These are phyloP conservation scores for Alternaria arborescens DNA, from an alignment of 2,329 filamentous ascomycete species.

Conservation along the genomic window DNA sequence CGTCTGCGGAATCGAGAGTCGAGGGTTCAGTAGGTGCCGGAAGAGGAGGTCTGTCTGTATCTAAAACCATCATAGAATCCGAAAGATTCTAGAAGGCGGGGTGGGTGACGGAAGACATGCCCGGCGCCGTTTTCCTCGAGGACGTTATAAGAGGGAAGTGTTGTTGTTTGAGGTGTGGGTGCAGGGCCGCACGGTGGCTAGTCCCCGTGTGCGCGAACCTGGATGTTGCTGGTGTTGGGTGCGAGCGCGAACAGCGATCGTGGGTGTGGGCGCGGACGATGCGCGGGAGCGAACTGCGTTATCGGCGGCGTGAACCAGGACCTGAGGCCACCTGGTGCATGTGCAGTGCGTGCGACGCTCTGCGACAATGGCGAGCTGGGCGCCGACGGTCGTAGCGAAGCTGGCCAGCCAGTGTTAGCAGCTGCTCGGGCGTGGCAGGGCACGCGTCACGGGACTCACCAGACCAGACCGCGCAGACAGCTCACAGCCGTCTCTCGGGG, in stretches of 20 bases:
- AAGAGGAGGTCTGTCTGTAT: slow-evolving; percentile 67
- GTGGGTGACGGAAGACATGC: slow-evolving; percentile 42
- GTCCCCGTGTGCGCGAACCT: slow-evolving; percentile 36
- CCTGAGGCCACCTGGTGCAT: background rate
- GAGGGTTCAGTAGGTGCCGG: slow-evolving; percentile 82
- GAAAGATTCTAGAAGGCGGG: slow-evolving; percentile 42
- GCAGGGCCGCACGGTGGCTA: slow-evolving; percentile 33
- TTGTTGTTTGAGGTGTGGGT: slow-evolving; percentile 11
- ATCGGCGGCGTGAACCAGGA: slow-evolving; percentile 1
- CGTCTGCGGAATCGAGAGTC: slow-evolving; percentile 66
- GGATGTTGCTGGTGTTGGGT: slow-evolving; percentile 18
- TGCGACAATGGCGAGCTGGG: slow-evolving; percentile 25
- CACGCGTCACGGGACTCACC: slow-evolving; percentile 3
- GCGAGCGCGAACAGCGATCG: slow-evolving; percentile 16
- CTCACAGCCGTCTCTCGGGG: slow-evolving; percentile 12
- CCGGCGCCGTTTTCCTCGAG: slow-evolving; percentile 29
- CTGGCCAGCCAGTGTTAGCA: slow-evolving; percentile 21
- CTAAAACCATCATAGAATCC: slow-evolving; percentile 55
- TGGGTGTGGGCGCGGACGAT: slow-evolving; percentile 6
- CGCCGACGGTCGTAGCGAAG: slow-evolving; percentile 22
- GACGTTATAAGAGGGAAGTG: slow-evolving; percentile 13
- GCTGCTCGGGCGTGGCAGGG: background rate
- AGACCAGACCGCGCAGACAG: slow-evolving; percentile 17
- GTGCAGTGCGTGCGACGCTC: slow-evolving; percentile 17
- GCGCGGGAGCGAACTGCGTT: slow-evolving; percentile 3